Evolutionary conservation across 2,329 filamentous ascomycete species (phyloP).

Genomic region (Diaporthe longicolla): DNA sequence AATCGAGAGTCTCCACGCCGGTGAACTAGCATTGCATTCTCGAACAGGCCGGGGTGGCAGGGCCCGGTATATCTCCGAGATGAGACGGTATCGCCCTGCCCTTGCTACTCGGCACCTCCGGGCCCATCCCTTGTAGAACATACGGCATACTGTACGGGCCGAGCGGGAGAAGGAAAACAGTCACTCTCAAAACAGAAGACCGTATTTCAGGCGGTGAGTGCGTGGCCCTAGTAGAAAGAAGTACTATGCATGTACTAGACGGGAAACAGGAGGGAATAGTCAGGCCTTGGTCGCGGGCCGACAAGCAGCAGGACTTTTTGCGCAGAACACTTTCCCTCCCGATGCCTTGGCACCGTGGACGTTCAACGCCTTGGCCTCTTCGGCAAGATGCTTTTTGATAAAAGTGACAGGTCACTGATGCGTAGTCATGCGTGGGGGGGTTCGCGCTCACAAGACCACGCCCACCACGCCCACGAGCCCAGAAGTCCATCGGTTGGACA

Average conservation of each 20-base stretch:
- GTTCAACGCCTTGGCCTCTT: slow-evolving; percentile 13
- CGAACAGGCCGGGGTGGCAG: slow-evolving; percentile 4
- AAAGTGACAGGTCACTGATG: slow-evolving; percentile 27
- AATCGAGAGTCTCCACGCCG: slow-evolving; percentile 28
- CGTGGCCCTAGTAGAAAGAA: neutral
- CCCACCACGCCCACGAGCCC: neutral
- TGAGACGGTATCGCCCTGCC: slow-evolving; percentile 1
- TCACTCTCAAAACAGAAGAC: neutral
- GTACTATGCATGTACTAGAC: neutral
- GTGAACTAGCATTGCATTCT: slow-evolving; percentile 34
- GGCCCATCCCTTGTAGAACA: neutral
- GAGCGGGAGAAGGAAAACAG: neutral
- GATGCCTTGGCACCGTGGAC: slow-evolving; percentile 1
- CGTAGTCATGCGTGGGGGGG: slow-evolving; percentile 29
- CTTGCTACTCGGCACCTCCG: slow-evolving; percentile 18
- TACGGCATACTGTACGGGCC: neutral
- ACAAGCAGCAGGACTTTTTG: no score
- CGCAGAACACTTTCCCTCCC: neutral
- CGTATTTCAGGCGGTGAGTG: slow-evolving; percentile 17
- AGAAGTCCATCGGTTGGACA: neutral
- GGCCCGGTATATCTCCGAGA: slow-evolving; percentile 27
- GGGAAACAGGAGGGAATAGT: neutral
- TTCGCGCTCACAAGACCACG: slow-evolving; percentile 1
- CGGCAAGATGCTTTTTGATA: slow-evolving; percentile 5
- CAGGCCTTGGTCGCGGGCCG: neutral